Percentiles rank a stretch among this genome's conserved stretches.
Conservation (phyloP, 257 asterid genomes). For the Eucommia ulmoides region DNA sequence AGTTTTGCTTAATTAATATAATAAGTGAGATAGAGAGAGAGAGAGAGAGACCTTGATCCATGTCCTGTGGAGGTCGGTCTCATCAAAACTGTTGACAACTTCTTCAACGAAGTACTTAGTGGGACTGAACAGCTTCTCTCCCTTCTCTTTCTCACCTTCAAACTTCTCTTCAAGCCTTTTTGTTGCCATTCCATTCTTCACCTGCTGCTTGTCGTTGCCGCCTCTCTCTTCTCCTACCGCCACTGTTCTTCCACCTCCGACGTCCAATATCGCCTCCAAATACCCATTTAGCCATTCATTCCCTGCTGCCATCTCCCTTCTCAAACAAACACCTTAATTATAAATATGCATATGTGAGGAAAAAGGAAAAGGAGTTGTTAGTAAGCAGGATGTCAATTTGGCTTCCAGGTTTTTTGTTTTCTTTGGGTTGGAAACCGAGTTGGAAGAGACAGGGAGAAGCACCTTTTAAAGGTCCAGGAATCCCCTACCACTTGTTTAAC, state of each 20-base stretch:
- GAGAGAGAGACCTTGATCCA: slow-evolving; percentile 44
- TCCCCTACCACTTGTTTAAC: not conserved
- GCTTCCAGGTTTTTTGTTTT: slow-evolving; percentile 3
- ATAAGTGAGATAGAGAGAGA: slow-evolving; percentile 1
- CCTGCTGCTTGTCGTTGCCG: slow-evolving; percentile 8
- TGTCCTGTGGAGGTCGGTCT: slow-evolving; percentile 54
- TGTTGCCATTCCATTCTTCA: not conserved
- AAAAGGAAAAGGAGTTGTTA: not conserved
- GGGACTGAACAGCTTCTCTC: slow-evolving; percentile 36
- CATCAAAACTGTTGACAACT: slow-evolving; percentile 54
- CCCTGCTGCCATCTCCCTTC: slow-evolving; percentile 22
- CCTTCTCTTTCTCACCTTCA: slow-evolving; percentile 18
- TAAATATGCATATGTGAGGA: not conserved
- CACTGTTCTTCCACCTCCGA: slow-evolving; percentile 21
- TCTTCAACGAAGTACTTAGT: slow-evolving; percentile 56
- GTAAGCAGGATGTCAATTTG: not conserved
- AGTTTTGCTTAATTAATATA: too few species aligned
- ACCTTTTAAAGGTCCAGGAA: slow-evolving; percentile 20
- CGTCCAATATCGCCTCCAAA: slow-evolving; percentile 64
- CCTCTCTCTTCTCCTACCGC: slow-evolving; percentile 5
- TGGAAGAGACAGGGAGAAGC: slow-evolving; percentile 12
- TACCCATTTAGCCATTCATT: slow-evolving; percentile 65
- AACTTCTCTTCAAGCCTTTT: slow-evolving; percentile 23
- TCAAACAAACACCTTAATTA: not conserved
- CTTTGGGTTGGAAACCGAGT: slow-evolving; percentile 15